Evolutionary conservation across 2,329 filamentous ascomycete genomes (phyloP), one percentile per base, ranked within the genome.

Genomic region (Fusarium tuaranense): DNA sequence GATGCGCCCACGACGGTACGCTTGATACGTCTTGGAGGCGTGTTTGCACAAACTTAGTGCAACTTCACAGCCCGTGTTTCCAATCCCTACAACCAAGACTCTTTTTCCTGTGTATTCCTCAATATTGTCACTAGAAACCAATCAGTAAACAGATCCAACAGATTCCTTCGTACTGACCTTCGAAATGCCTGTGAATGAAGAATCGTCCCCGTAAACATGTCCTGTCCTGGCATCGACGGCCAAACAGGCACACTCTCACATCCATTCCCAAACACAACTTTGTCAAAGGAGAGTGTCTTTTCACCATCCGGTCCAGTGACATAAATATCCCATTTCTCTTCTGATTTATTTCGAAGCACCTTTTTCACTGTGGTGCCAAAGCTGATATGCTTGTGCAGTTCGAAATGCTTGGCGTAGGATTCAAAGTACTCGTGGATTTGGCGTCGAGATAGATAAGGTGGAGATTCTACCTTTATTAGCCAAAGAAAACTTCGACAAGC

Each of bases 351-450:
- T 30, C 51, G 53, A 27, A 65, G 63, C 14, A 65, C 53, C 12
- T 18, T 14, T 8, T 16, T 32, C 3, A 60, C 53, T 10, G 63
- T 58, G 10, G 41, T 48, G 4, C 16, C 63, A 46, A 65, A 65
- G 3, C 7, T 34, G 20, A 65, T 59, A 4, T 65, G 38, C 22
- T 13, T 59, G n/a, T 65, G 63, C 2, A 65, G 63, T 5, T 38
- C 12, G 12, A 65, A 65, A 18, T 65, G 53, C 16, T 34, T 32
- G 8, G 63, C 63, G 13, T 65, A 65, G 13, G 63, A 18, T 25
- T 66, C 64, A 16, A 66, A 66, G 20, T 66, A 66, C 8, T 55
- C 57, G 3, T 55, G 57, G 9, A 61, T 32, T 34, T 66, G 57
- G 3, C 32, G 32, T n/a, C 44, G 55, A 41, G 57, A 62, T 12